Conservation (phyloP, 331 rosid species). For the Quercus lobata region DNA sequence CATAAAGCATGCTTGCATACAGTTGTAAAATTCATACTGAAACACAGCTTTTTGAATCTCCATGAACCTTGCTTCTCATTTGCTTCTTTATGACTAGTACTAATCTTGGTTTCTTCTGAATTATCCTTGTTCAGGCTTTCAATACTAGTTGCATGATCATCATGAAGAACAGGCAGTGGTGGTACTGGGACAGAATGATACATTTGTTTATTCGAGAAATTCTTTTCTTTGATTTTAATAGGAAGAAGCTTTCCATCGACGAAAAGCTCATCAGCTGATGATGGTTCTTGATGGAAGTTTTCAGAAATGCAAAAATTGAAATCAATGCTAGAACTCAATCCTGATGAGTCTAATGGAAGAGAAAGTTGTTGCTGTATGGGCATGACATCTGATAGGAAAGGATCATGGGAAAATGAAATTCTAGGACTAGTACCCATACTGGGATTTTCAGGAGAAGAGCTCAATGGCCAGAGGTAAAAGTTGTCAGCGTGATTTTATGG, state of each 20-base stretch:
- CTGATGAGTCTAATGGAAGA: background rate
- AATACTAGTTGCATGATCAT: background rate
- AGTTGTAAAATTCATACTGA: too few species aligned
- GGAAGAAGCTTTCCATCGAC: background rate
- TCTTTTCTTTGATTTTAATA: background rate
- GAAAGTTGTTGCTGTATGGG: too few species aligned
- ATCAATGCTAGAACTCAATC: background rate
- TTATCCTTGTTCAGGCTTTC: background rate
- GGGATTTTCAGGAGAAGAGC: background rate
- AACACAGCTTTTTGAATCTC: too few species aligned
- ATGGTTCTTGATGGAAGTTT: background rate
- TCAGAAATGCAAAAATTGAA: background rate
- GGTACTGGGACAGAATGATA: too few species aligned
- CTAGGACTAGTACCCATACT: background rate
- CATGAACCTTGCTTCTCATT: too few species aligned
- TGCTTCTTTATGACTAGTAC: too few species aligned
- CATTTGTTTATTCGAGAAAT: background rate
- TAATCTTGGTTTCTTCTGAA: background rate
- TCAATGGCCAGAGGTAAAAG: background rate
- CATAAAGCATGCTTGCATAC: too few species aligned
- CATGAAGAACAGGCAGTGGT: background rate
- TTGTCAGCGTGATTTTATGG: background rate
- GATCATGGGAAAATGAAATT: conserved; percentile 79
- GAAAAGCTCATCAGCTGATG: background rate
- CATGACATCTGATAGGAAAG: conserved; percentile 42